Evolutionary conservation across 768 basidiomycete genomes (phyloP).

Genomic region (Hirschioporus abietinus): DNA sequence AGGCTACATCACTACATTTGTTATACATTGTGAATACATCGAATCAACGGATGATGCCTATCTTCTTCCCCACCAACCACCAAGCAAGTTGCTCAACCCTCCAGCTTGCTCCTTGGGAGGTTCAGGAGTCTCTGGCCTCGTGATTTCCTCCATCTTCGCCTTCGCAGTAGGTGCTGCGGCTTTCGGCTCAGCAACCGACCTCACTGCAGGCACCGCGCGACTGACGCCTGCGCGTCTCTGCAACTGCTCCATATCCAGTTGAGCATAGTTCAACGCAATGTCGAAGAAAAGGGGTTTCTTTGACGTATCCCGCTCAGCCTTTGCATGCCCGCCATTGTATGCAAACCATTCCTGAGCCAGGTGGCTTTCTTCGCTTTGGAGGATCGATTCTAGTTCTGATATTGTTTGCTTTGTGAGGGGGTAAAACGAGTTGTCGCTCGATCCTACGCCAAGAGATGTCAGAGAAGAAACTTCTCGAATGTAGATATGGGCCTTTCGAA

Average conservation of each 20-base stretch:
- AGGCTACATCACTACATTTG: neutral
- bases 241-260: constrained; percentile 77
- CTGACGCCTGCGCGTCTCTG: constrained; percentile 63
- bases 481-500: constrained; percentile 67
- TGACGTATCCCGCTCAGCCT: constrained; percentile 35
- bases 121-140: constrained; percentile 41
- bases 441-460: constrained; percentile 40
- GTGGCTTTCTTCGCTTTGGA: constrained; percentile 41
- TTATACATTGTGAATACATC: neutral
- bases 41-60: constrained; percentile 10
- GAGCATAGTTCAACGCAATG: constrained; percentile 88
- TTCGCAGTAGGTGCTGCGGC: constrained; percentile 28
- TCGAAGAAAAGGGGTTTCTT: constrained; percentile 93
- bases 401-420: constrained; percentile 41
- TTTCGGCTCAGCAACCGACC: constrained; percentile 19
- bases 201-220: constrained; percentile 22
- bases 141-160: constrained; percentile 53
- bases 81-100: constrained; percentile 62
- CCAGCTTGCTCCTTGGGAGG: constrained; percentile 38
- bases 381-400: constrained; percentile 45
- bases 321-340: constrained; percentile 58
- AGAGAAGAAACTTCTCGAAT: constrained; percentile 65
- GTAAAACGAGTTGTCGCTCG: constrained; percentile 45
- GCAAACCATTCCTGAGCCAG: constrained; percentile 78
- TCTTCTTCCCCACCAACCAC: constrained; percentile 74